Conservation (phyloP, 495 filamentous ascomycete genomes). For the Pyrenula aspistea region DNA sequence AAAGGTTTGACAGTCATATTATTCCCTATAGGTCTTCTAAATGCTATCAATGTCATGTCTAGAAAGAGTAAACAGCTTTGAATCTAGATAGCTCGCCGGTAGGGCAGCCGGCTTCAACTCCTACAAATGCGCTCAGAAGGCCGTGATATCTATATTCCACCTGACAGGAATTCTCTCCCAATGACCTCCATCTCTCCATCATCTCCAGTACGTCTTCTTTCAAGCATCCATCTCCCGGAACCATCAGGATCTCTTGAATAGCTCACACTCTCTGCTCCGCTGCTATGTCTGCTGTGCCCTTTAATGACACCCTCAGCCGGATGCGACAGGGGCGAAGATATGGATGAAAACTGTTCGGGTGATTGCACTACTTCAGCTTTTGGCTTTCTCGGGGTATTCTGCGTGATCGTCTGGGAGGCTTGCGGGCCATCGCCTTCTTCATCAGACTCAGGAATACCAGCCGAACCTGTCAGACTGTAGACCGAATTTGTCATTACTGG, state of each 20-base stretch:
- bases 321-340: not conserved
- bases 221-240: constrained; percentile 41
- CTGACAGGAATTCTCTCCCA: constrained; percentile 22
- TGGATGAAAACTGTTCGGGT: not conserved
- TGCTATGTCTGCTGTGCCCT: constrained; percentile 16
- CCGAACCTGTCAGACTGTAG: not conserved
- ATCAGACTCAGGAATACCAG: constrained; percentile 1
- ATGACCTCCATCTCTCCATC: constrained; percentile 37
- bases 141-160: constrained; percentile 1
- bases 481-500: not conserved
- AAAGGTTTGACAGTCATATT: no score
- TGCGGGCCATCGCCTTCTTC: not conserved
- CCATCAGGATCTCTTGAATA: constrained; percentile 37
- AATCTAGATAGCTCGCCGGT: no score
- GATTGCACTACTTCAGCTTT: not conserved
- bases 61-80: no score
- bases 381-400: not conserved
- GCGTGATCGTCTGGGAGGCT: not conserved
- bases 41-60: no score
- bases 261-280: constrained; percentile 44
- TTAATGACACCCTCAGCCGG: not conserved
- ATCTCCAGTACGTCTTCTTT: constrained; percentile 39
- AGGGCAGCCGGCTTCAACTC: no score
- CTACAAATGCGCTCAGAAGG: no score
- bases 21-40: no score